Evolutionary conservation across 2,329 filamentous ascomycete species (phyloP).

Genomic region (Fusarium citri): DNA sequence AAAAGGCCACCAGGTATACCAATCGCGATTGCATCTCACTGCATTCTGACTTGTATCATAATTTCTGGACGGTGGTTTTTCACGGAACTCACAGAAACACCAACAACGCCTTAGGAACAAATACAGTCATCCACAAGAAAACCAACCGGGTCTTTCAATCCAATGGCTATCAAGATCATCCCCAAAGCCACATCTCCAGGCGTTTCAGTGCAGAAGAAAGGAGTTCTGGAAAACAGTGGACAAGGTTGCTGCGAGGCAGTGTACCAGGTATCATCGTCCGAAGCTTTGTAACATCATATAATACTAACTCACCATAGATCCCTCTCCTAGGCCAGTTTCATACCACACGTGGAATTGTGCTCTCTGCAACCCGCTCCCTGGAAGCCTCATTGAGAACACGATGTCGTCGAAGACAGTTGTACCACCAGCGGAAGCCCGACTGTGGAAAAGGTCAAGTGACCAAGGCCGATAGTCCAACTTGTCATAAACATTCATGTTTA

Average conservation of each 20-base stretch:
- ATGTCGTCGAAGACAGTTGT: conserved; percentile 10
- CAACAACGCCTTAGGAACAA: conserved; percentile 5
- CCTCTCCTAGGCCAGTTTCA: not conserved
- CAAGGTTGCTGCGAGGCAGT: conserved; percentile 12
- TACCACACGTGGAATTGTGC: not conserved
- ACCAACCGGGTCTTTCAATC: not conserved
- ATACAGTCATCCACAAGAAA: not conserved
- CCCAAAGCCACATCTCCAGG: conserved; percentile 4
- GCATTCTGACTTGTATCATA: not conserved
- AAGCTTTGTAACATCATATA: not conserved
- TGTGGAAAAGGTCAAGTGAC: conserved; percentile 19
- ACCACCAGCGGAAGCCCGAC: conserved; percentile 3
- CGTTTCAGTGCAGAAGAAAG: conserved; percentile 1
- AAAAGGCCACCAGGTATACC: not conserved
- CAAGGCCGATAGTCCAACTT: not conserved
- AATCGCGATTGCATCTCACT: not conserved
- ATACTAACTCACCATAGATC: conserved; percentile 5
- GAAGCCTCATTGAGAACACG: not conserved
- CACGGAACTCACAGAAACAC: conserved; percentile 1
- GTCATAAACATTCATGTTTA: not conserved
- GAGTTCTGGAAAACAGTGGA: not conserved
- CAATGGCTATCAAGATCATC: conserved; percentile 1
- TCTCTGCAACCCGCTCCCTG: not conserved
- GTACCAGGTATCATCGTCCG: conserved; percentile 14
- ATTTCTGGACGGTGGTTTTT: not conserved